These are phyloP conservation scores for Gloeopeniophorella convolvens DNA, from an alignment of 768 basidiomycete genomes.

Conservation along the genomic window DNA sequence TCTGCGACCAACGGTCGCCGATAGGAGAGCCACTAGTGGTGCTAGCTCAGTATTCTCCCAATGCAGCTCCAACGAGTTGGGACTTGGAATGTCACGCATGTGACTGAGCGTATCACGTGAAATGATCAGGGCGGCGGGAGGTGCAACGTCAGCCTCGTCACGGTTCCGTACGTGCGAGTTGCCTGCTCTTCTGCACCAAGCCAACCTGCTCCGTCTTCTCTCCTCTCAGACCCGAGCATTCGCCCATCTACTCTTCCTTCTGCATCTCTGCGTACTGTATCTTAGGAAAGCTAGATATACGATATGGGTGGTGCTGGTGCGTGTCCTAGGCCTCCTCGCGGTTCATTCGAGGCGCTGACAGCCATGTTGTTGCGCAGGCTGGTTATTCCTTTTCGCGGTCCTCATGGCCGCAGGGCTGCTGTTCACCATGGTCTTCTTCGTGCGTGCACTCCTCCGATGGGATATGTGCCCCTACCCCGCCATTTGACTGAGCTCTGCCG, in stretches of 20 bases:
- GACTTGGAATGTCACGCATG: too few species aligned
- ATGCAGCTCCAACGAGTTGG: too few species aligned
- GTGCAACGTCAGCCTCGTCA: too few species aligned
- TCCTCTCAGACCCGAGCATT: background rate
- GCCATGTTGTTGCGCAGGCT: constrained; percentile 47
- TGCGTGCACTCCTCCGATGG: constrained; percentile 39
- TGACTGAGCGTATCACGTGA: background rate
- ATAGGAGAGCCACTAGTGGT: too few species aligned
- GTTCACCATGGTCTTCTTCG: constrained; percentile 99
- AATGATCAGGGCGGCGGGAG: background rate
- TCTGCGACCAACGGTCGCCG: too few species aligned
- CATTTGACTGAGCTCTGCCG: background rate
- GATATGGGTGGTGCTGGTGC: constrained; percentile 40
- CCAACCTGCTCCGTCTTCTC: background rate
- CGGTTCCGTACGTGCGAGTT: too few species aligned
- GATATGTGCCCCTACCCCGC: background rate
- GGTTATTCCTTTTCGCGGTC: constrained; percentile 96
- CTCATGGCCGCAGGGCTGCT: constrained; percentile 90
- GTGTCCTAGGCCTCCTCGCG: constrained; percentile 20
- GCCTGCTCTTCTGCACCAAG: background rate
- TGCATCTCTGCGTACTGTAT: background rate
- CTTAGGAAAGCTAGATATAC: constrained; percentile 8
- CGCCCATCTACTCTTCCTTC: background rate
- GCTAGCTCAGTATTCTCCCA: too few species aligned
- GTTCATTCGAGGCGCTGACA: too few species aligned